Evolutionary conservation across 805 yeast species (phyloP), one percentile per base, ranked within the genome.

Genomic region (Cyberlindnera subsufficiens): DNA sequence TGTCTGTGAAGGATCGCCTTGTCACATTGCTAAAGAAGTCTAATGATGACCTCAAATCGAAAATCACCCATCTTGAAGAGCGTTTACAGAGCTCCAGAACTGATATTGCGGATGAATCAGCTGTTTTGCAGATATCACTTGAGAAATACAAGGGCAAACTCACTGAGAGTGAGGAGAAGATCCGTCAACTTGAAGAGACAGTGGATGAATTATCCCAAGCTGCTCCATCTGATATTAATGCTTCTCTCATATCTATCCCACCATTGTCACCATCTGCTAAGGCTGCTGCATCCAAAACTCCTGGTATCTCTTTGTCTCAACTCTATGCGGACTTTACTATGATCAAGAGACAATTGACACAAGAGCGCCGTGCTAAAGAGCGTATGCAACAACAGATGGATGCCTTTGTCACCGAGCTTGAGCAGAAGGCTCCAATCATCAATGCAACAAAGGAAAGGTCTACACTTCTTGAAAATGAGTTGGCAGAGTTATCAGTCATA

Each of bases 361-460:
- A 77, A 41, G 96, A 88, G 61, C 77, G 80, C 53, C 72, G 81
- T 15, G 82, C 84, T 40, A 87, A 86, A 52, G 80, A 78, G 44
- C 73, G 75, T 42, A 69, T 91, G 45, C 85, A 89, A 42, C 61
- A 68, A 30, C 91, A 87, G 60, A 68, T 90, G 44, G 82, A 84
- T 52, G 68, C 71, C 1, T 80, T 91, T 50, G 78, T 89, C 29
- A 69, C 71, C 16, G 96, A 89, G 60, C 67, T 90, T 47, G 95
- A 88, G 54, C 71, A 75, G 27, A 81, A 85, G 54, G 80, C 86
- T 42, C 97, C 98, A 0, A 67, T 82, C 3, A 73, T 91, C 37
- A 76, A 68, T 64, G 82, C 80, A 40, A 84, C 80, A 53, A 80
- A 71, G 63, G 77, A 74, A 42, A 76, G 75, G 62, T 70, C 88